Base-by-base conservation (phyloP, 257 asterid species). In the Penstemon eatonii region DNA sequence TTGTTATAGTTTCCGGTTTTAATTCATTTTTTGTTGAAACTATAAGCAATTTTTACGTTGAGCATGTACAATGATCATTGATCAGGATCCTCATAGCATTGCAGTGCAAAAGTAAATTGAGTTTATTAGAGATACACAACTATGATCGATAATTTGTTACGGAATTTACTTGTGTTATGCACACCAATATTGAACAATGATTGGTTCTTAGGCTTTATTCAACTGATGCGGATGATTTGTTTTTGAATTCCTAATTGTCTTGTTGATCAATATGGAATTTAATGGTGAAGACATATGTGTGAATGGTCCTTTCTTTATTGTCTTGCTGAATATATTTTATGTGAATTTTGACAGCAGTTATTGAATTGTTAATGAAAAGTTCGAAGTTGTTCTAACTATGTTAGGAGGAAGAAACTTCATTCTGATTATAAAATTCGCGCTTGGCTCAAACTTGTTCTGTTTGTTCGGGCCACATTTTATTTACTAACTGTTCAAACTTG, bases 301-400 rank as follows among this genome's bases (percentile, higher is more conserved):
- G 51, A 65, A 72, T 55, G 67, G 58, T 45, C 9, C 7, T 7
- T 71, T 60, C 65, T 33, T 58, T 13, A 1, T 66, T 55, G 60
- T 43, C 9, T n/a, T 68, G 72, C 66, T 41, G 36, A 3, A 4
- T 33, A 41, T 7, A 7, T 13, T 60, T 61, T 18, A 9, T 4
- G n/a, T 79, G 75, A 74, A 70, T 40, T 50, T 67, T 13, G 57
- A 51, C 55, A 37, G 36, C 71, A 61, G 41, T 12, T 5, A 49
- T 13, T 42, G 59, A 62, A 56, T 33, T 8, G 1, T 13, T 25
- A 4, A 37, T 68, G 37, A 56, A 7, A 66, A 46, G n/a, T 74
- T 75, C 75, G 67, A 79, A 75, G 6, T 67, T 63, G 75, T 72
- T 36, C 61, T 44, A 67, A 77, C 56, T 25, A 18, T 55, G 57